Evolutionary conservation across 306 rosid species (phyloP).

Genomic region (Sindora glabra): DNA sequence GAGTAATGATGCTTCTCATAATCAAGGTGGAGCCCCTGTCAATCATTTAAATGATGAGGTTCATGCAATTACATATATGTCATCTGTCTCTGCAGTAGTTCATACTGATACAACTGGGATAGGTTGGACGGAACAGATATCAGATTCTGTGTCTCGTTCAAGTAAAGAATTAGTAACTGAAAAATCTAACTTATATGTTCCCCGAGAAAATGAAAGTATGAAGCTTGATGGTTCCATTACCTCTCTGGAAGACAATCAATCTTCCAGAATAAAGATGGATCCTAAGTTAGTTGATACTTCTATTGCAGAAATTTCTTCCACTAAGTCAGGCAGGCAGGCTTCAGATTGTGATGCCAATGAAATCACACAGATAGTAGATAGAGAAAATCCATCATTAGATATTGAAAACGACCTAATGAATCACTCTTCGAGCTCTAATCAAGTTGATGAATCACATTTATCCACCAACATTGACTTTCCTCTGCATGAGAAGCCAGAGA

Average conservation of each 20-base stretch:
- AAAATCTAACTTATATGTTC: slow-evolving; percentile 14
- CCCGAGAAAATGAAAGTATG: slow-evolving; percentile 15
- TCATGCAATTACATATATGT: slow-evolving; percentile 9
- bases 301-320: slow-evolving; percentile 21
- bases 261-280: slow-evolving; percentile 20
- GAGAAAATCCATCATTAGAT: slow-evolving; percentile 9
- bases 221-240: slow-evolving; percentile 7
- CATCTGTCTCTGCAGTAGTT: slow-evolving; percentile 23
- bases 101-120: slow-evolving; percentile 17
- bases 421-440: slow-evolving; percentile 21
- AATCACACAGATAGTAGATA: slow-evolving; percentile 6
- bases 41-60: slow-evolving; percentile 17
- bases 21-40: slow-evolving; percentile 23
- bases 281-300: slow-evolving; percentile 19
- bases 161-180: slow-evolving; percentile 15
- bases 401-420: slow-evolving; percentile 15
- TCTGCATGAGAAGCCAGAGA: slow-evolving; percentile 38
- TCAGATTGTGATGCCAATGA: slow-evolving; percentile 17
- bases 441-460: slow-evolving; percentile 22
- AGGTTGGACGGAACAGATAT: slow-evolving; percentile 24
- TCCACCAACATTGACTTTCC: slow-evolving; percentile 20
- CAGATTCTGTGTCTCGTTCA: slow-evolving; percentile 22
- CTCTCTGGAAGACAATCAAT: slow-evolving; percentile 22
- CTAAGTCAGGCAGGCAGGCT: slow-evolving; percentile 17
- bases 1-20: slow-evolving; percentile 19